Base-by-base conservation (phyloP, 2,329 filamentous ascomycete species). In the Paradendryphiella salina region DNA sequence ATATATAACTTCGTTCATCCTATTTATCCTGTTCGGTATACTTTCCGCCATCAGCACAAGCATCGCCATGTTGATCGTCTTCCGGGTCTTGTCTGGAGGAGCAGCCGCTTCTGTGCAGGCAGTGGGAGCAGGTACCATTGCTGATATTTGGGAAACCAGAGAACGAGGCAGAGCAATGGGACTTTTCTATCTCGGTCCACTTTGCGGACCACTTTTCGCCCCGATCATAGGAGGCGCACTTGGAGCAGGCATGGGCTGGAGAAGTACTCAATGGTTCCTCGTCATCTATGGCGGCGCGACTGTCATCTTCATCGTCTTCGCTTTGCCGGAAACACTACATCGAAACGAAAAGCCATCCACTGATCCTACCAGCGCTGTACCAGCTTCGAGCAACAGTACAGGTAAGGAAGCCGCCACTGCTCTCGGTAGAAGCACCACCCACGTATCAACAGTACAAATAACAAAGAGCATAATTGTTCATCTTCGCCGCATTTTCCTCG, bases 201-300 rank as follows among this genome's bases (percentile, higher is more conserved):
- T 75, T 1, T 73, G 69, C 15, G 72, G 72, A 5, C 72, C 72
- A 8, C 52, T 73, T 1, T 60, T 75, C 38, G 72, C 70, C 1
- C 72, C 72, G 6, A 73, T 75, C 26, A 65, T 75, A 15, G 72
- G 72, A n/a, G 72, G 72, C 23, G 69, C 58, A 4, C 43, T 75
- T 10, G 65, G 65, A 1, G 45, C 69, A 32, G 60, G 57, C 0
- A 57, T 74, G 2, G 70, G 71, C 0, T 75, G 72, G 72, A 49
- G 72, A 46, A 71, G 70, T 37, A 75, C 72, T 3, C 72, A 72
- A 39, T 75, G 72, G 72, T 74, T 73, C 23, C 54, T 74, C 9
- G 70, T 71, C 26, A 65, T 73, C 7, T 74, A 72, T 23, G 72
- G 72, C n/a, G 64, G 60, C 4, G 36, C 66, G 23, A 70, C 70